Base-by-base conservation (phyloP, 441 rosid genomes). In the Populus hybrid region DNA sequence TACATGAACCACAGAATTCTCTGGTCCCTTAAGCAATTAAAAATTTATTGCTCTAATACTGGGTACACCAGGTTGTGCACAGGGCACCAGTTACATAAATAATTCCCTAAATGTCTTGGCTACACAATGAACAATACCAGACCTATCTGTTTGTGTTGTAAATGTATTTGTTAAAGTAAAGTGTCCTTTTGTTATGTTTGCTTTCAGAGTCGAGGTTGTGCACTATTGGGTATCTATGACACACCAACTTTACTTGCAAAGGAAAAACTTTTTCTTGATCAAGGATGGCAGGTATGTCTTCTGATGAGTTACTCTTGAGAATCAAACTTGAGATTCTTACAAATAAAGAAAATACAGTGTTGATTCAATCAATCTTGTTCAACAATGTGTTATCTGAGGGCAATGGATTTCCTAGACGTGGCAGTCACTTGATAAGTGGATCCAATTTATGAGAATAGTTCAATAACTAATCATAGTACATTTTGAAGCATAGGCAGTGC, bases 131-230 rank as follows among this genome's bases (percentile, higher is more conserved):
- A 57, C 28, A 24, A 3, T 50, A 42, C 72, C 18, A 64, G 23
- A 28, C 57, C 23, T 65, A 8, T 10, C 12, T 68, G n/a, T 14
- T 16, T 18, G 36, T 11, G 9, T 68, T 68, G 40, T 14, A 24
- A 18, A 23, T 24, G 30, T 9, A 23, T n/a, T 10, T 5, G 21
- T 36, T 61, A 72, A 67, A 8, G 18, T 24, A 12, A 36, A 16
- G 16, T 79, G 21, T 38, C 26, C 21, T 16, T 68, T 26, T n/a
- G 36, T 72, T 76, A 61, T 50, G 59, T 23, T 36, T 66, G 66
- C 71, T 26, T 77, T 82, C 87, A 95, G 99, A 92, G 98, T 85
- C 92, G 98, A 77, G 97, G 98, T 63, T 94, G 99, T 88, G 96
- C 87, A 69, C 90, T 96, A 81, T 79, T 93, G 84, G 92, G 98